These are phyloP conservation scores for Phytopythium delawarense DNA, from an alignment of 352 stramenopile genomes.

Conservation along the genomic window DNA sequence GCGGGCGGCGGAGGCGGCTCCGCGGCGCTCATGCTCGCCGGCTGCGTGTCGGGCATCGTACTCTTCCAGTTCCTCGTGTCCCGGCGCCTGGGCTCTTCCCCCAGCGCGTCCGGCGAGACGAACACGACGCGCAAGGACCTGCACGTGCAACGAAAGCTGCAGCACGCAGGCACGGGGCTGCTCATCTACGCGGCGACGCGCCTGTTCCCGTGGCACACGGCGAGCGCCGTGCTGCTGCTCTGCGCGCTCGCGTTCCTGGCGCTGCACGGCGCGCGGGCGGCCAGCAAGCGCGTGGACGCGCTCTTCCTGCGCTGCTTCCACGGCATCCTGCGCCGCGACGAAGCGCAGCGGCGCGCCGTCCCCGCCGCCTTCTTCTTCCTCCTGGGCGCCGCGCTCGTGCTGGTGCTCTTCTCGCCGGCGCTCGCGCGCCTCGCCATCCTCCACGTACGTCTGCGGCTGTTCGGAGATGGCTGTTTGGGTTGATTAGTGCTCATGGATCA, in stretches of 20 bases:
- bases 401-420: constrained; percentile 28
- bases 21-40: no score
- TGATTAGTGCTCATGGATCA: no score
- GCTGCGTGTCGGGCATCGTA: no score
- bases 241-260: constrained; percentile 33
- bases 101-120: no score
- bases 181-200: constrained; percentile 40
- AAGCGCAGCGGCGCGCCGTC: constrained; percentile 29
- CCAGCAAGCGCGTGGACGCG: constrained; percentile 21
- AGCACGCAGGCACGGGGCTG: constrained; percentile 40
- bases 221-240: constrained; percentile 22
- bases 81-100: no score
- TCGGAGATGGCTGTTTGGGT: no score
- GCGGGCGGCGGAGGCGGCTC: no score
- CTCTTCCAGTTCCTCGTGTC: no score
- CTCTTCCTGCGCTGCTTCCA: constrained; percentile 39
- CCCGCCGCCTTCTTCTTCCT: constrained; percentile 63
- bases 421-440: constrained; percentile 52
- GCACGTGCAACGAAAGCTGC: constrained; percentile 44
- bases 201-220: constrained; percentile 17
- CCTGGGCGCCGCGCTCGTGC: constrained; percentile 33
- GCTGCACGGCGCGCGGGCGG: constrained; percentile 28
- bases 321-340: constrained; percentile 40
- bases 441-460: constrained; percentile 24
- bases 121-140: constrained; percentile 6